A percentile compares a stretch with the other conserved stretches of the same genome.
phyloP scores from a whole-genome alignment of 768 basidiomycete genomes.

The Cystofilobasidium macerans region DNA sequence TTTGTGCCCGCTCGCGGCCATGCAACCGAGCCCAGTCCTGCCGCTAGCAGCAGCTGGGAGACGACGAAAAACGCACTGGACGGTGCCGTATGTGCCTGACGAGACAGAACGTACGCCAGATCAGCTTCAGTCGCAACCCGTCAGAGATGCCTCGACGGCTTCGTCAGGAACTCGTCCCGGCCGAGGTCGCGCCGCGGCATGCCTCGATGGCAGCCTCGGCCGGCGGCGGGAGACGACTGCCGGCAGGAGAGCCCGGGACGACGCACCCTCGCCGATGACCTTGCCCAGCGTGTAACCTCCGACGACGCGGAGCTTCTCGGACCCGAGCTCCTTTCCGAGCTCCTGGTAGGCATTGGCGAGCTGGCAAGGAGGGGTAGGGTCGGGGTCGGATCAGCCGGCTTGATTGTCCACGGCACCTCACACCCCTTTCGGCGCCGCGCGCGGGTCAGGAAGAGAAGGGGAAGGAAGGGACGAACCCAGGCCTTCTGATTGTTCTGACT shows the following conservation, averaged over 20 bases:
- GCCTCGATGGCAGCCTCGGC: too few species aligned
- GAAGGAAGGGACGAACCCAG: not conserved
- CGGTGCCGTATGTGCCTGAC: conserved; percentile 86
- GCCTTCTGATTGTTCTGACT: conserved; percentile 3
- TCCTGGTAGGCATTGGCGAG: conserved; percentile 94
- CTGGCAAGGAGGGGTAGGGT: conserved; percentile 38
- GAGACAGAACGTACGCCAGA: not conserved
- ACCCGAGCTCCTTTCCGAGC: conserved; percentile 89
- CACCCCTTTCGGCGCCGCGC: too few species aligned
- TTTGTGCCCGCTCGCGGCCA: too few species aligned
- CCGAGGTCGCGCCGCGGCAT: too few species aligned
- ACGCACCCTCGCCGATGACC: conserved; percentile 84
- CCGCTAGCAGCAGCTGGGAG: not conserved
- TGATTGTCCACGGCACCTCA: too few species aligned
- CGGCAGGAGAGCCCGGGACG: not conserved
- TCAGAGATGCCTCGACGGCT: too few species aligned
- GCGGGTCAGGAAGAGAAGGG: not conserved
- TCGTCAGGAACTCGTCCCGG: too few species aligned
- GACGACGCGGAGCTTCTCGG: conserved; percentile 75
- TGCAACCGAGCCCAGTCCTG: too few species aligned
- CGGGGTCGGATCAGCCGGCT: not conserved
- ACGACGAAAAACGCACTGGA: conserved; percentile 36
- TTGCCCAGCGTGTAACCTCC: conserved; percentile 90
- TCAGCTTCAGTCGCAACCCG: not conserved
- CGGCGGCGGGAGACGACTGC: not conserved